Conservation (phyloP, 345 rosid species). For the Eucalyptus brandiana region DNA sequence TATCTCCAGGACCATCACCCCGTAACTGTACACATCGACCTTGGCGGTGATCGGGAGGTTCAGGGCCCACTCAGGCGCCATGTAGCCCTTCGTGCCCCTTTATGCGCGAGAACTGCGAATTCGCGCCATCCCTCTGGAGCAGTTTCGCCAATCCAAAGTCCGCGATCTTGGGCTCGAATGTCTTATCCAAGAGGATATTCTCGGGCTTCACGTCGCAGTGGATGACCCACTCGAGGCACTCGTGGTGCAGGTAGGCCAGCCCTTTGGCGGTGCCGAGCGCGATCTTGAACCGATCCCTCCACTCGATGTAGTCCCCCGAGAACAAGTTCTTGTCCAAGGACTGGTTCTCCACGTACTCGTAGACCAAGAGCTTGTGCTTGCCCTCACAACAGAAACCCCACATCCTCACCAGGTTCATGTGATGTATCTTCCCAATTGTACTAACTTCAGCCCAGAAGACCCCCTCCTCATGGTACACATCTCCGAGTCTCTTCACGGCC, state of each 20-base stretch:
- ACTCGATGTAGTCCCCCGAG: constrained; percentile 15
- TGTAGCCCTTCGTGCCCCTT: constrained; percentile 24
- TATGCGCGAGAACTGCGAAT: constrained; percentile 2
- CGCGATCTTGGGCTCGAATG: constrained; percentile 35
- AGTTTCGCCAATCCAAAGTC: constrained; percentile 48
- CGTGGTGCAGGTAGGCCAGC: constrained; percentile 50
- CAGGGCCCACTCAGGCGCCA: constrained; percentile 27
- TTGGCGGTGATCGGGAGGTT: constrained; percentile 24
- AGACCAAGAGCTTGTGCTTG: constrained; percentile 24
- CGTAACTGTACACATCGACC: constrained; percentile 29
- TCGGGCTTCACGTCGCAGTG: constrained; percentile 62
- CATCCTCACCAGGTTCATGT: constrained; percentile 42
- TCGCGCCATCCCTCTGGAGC: neutral
- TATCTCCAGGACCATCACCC: constrained; percentile 27
- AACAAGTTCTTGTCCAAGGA: constrained; percentile 38
- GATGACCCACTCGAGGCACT: constrained; percentile 41
- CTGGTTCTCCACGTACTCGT: constrained; percentile 30
- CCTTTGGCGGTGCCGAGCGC: constrained; percentile 51
- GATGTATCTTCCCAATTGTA: constrained; percentile 36
- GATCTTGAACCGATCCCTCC: constrained; percentile 33
- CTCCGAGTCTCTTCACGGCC: constrained; percentile 39
- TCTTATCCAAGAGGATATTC: constrained; percentile 35
- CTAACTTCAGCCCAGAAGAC: constrained; percentile 41
- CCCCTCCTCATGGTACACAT: constrained; percentile 26
- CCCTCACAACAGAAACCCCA: constrained; percentile 41